These are phyloP conservation scores for Allomyces macrogynus DNA, from an alignment of 192 early-diverging fungal genomes.

Conservation along the genomic window DNA sequence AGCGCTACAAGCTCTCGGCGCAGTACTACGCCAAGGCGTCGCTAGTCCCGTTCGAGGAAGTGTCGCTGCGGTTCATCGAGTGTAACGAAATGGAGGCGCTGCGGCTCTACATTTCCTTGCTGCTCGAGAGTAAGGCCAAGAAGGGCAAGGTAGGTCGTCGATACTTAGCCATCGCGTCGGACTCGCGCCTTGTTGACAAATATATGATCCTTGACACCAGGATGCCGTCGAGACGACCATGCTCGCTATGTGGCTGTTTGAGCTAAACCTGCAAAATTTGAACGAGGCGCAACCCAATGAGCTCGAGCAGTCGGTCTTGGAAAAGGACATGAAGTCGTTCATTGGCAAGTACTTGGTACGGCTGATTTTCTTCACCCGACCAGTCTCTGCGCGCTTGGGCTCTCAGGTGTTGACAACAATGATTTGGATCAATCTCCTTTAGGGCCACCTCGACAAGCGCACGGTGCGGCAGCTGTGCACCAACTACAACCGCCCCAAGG, in stretches of 20 bases:
- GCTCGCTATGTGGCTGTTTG: slow-evolving; percentile 70
- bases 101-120: slow-evolving; percentile 53
- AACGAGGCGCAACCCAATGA: slow-evolving; percentile 40
- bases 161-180: slow-evolving; percentile 36
- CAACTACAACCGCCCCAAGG: slow-evolving; percentile 65
- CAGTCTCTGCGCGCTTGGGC: too few relatives aligned
- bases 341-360: slow-evolving; percentile 47
- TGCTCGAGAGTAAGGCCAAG: slow-evolving; percentile 25
- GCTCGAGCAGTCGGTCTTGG: slow-evolving; percentile 34
- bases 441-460: slow-evolving; percentile 31
- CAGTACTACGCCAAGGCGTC: slow-evolving; percentile 65
- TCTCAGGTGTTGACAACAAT: too few relatives aligned
- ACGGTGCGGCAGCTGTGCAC: slow-evolving; percentile 65
- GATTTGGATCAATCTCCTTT: neutral
- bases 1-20: slow-evolving; percentile 54
- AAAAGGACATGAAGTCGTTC: slow-evolving; percentile 52
- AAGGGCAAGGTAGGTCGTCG: neutral
- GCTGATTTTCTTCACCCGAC: too few relatives aligned
- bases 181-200: neutral
- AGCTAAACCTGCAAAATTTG: slow-evolving; percentile 61
- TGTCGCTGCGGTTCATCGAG: slow-evolving; percentile 65
- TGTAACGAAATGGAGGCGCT: slow-evolving; percentile 51
- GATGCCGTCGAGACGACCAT: slow-evolving; percentile 62
- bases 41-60: slow-evolving; percentile 66
- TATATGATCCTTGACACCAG: slow-evolving; percentile 14